Evolutionary conservation across 2,329 filamentous ascomycete genomes (phyloP), one percentile per base, ranked within the genome.

Genomic region (Orbilia brochopaga): DNA sequence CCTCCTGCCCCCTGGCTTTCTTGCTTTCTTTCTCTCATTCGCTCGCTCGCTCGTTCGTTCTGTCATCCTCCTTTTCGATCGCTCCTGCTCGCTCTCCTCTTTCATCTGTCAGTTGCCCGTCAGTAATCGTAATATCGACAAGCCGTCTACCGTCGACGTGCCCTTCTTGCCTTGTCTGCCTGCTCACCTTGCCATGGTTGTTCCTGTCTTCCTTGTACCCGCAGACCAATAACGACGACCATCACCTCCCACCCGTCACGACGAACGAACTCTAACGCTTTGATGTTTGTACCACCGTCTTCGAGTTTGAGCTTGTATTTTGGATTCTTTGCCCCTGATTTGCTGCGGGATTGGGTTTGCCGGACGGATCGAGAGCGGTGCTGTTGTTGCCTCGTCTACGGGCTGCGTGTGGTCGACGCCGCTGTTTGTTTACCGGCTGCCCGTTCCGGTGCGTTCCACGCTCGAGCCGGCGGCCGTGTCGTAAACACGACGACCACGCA

Each of bases 351-450:
- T 3, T 8, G 27, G 27, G 27, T 32, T 32, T n/a, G n/a, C n/a
- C n/a, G n/a, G n/a, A n/a, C n/a, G n/a, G n/a, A n/a, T n/a, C n/a
- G n/a, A n/a, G n/a, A n/a, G n/a, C n/a, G n/a, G 13, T 11, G 6
- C n/a, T 24, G 23, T 27, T 53, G 67, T 65, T 70, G 66, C 66
- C 66, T 70, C 66, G 66, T 70, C 66, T 64, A 70, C 66, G 54
- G 65, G 27, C 32, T 21, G 32, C 54, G n/a, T 32, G 56, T 27
- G 1, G 57, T 35, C 17, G 59, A 19, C 24, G 24, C 24, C 52
- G 37, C 44, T 64, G 59, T 64, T 70, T 70, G 66, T 70, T 70
- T 70, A 70, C 66, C 30, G 60, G 24, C 59, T 54, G 55, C 64
- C 57, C 42, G 27, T 54, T 59, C 13, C 61, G 24, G 60, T 10